phyloP scores from a whole-genome alignment of 2,329 filamentous ascomycete genomes.

The Microdochium nivale region DNA sequence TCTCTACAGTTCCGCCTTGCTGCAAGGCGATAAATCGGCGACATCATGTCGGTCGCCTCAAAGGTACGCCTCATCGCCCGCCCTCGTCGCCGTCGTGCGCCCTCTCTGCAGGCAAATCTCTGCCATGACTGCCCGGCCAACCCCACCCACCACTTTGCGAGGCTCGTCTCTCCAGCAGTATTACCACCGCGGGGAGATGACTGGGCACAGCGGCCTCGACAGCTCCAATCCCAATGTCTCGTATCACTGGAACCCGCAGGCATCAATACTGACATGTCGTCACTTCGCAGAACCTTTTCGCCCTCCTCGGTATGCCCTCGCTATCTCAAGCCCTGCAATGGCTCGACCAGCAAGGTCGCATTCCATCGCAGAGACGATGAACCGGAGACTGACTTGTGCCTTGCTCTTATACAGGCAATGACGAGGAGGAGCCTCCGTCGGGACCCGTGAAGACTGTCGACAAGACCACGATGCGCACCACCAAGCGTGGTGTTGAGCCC shows the following conservation, averaged over 20 bases:
- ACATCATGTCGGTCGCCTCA: conserved; percentile 54
- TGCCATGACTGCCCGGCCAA: background rate
- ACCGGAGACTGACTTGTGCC: conserved; percentile 14
- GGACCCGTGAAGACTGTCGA: conserved; percentile 84
- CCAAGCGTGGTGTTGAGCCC: conserved; percentile 79
- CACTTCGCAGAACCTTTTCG: conserved; percentile 75
- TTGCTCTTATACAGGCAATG: conserved; percentile 40
- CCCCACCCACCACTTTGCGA: background rate
- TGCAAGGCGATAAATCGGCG: conserved; percentile 44
- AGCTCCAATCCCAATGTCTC: background rate
- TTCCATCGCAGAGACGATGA: conserved; percentile 3
- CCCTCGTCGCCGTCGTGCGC: conserved; percentile 2
- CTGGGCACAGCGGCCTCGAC: background rate
- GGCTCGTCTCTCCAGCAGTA: background rate
- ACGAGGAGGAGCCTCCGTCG: conserved; percentile 58
- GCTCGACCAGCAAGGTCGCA: conserved; percentile 10
- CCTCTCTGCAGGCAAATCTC: conserved; percentile 1
- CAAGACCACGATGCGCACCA: conserved; percentile 65
- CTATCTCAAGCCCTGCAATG: conserved; percentile 11
- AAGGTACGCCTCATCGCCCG: conserved; percentile 35
- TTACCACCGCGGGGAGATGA: background rate
- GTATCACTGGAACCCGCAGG: background rate
- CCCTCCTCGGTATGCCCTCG: conserved; percentile 79
- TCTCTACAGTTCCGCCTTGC: conserved; percentile 32
- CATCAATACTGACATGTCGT: conserved; percentile 14